phyloP scores from a whole-genome alignment of 1,284 basidiomycete species.

The Agaricales sp. region DNA sequence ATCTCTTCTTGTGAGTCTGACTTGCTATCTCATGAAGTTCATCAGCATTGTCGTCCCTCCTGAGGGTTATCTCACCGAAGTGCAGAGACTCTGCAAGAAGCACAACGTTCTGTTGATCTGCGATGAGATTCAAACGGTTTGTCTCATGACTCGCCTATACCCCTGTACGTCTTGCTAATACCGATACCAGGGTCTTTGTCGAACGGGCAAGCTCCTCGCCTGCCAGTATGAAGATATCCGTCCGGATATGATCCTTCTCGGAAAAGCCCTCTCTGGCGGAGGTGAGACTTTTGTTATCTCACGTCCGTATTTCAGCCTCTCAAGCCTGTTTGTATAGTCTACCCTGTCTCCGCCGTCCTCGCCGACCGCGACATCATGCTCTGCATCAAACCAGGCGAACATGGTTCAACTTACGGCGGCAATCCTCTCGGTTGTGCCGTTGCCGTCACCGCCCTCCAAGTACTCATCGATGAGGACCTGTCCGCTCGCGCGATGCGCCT shows the following conservation, averaged over 20 bases:
- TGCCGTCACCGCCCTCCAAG: conserved; percentile 83
- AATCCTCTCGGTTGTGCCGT: conserved; percentile 96
- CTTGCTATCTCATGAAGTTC: conserved; percentile 2
- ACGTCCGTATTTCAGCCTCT: conserved; percentile 2
- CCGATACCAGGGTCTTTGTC: conserved; percentile 55
- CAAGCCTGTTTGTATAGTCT: conserved; percentile 41
- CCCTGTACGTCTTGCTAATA: conserved; percentile 1
- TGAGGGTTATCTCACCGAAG: conserved; percentile 76
- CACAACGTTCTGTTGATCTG: conserved; percentile 94
- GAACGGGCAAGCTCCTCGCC: conserved; percentile 83
- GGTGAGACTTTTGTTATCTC: conserved; percentile 30
- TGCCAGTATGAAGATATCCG: conserved; percentile 84
- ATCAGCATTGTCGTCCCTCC: conserved; percentile 83
- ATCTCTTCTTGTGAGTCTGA: not conserved
- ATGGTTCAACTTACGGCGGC: conserved; percentile 93
- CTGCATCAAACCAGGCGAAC: conserved; percentile 93
- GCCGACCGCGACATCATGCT: conserved; percentile 89
- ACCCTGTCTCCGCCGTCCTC: conserved; percentile 93
- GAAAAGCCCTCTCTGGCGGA: conserved; percentile 94
- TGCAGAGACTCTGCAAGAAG: conserved; percentile 81
- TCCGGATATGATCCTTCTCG: conserved; percentile 89
- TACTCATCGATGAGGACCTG: conserved; percentile 82
- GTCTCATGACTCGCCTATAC: conserved; percentile 10
- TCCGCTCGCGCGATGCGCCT: conserved; percentile 69
- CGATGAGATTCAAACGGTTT: conserved; percentile 93